Evolutionary conservation across 2,329 filamentous ascomycete species (phyloP).

Genomic region (Neonectria faginata): DNA sequence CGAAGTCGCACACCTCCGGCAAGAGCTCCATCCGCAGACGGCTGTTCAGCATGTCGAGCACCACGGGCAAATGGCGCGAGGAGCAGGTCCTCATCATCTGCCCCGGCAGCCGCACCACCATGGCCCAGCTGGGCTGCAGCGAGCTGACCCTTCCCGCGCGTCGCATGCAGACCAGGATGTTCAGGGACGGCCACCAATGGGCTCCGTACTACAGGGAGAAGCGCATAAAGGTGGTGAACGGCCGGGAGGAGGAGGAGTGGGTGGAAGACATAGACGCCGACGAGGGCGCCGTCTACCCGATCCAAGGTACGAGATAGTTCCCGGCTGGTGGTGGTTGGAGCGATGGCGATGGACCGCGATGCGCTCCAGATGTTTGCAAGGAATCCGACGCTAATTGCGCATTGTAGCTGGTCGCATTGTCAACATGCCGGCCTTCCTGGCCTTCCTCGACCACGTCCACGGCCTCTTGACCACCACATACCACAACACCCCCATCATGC

Average conservation of each 20-base stretch:
- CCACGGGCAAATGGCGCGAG: constrained; percentile 71
- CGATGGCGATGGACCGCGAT: constrained; percentile 18
- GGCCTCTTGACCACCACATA: constrained; percentile 89
- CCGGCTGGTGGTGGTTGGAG: not conserved
- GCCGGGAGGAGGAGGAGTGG: constrained; percentile 72
- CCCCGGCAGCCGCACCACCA: constrained; percentile 87
- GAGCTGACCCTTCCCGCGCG: constrained; percentile 92
- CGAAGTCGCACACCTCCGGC: constrained; percentile 19
- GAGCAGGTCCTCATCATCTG: constrained; percentile 78
- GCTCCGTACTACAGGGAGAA: constrained; percentile 81
- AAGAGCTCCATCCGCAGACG: constrained; percentile 26
- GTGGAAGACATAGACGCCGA: constrained; percentile 90
- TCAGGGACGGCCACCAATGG: constrained; percentile 83
- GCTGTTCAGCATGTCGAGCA: constrained; percentile 62
- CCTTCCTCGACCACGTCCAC: constrained; percentile 92
- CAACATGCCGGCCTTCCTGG: constrained; percentile 93
- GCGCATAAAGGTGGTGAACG: constrained; percentile 65
- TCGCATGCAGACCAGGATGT: constrained; percentile 94
- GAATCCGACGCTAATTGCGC: constrained; percentile 30
- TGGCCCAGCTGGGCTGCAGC: constrained; percentile 89
- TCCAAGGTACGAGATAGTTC: constrained; percentile 63
- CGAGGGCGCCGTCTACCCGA: constrained; percentile 90
- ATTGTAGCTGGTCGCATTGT: constrained; percentile 79
- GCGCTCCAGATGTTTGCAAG: not conserved
- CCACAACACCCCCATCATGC: constrained; percentile 94